These are phyloP conservation scores for Arthrobotrys musiformis DNA, from an alignment of 2,329 filamentous ascomycete species.

Conservation along the genomic window DNA sequence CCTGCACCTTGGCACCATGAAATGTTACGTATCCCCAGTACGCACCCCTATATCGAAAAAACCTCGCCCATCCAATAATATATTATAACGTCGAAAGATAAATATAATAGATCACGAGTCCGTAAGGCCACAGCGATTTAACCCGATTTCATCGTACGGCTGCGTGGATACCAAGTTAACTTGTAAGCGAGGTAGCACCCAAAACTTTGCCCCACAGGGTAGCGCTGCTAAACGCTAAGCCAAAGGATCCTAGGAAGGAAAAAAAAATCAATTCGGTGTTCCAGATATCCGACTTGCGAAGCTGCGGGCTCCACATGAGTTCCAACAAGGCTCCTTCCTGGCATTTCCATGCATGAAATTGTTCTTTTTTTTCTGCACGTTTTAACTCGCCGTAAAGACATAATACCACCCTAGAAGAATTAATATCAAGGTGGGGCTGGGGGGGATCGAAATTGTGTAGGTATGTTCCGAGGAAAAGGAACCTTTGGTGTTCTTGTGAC, in stretches of 20 bases:
- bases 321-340: not conserved
- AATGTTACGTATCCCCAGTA: not conserved
- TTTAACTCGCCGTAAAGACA: slow-evolving; percentile 42
- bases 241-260: not conserved
- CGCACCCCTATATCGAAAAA: not conserved
- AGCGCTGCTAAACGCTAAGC: slow-evolving; percentile 7
- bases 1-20: not conserved
- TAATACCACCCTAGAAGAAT: slow-evolving; percentile 3
- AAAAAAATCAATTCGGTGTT: not conserved
- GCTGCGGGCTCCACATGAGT: slow-evolving; percentile 12
- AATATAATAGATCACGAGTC: slow-evolving; percentile 16
- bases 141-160: not conserved
- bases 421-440: not conserved
- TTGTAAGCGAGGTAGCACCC: slow-evolving; percentile 37
- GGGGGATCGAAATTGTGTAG: not conserved
- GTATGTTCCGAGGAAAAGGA: slow-evolving; percentile 7
- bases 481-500: not conserved
- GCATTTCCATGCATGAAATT: slow-evolving; percentile 31
- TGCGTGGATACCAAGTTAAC: slow-evolving; percentile 1
- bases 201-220: slow-evolving; percentile 35
- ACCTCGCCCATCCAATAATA: not conserved
- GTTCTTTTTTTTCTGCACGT: slow-evolving; percentile 7
- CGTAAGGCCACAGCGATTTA: not conserved
- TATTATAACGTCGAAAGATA: no score
- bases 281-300: slow-evolving; percentile 47